These are phyloP conservation scores for Claviceps africana DNA, from an alignment of 2,329 filamentous ascomycete genomes.

Conservation along the genomic window DNA sequence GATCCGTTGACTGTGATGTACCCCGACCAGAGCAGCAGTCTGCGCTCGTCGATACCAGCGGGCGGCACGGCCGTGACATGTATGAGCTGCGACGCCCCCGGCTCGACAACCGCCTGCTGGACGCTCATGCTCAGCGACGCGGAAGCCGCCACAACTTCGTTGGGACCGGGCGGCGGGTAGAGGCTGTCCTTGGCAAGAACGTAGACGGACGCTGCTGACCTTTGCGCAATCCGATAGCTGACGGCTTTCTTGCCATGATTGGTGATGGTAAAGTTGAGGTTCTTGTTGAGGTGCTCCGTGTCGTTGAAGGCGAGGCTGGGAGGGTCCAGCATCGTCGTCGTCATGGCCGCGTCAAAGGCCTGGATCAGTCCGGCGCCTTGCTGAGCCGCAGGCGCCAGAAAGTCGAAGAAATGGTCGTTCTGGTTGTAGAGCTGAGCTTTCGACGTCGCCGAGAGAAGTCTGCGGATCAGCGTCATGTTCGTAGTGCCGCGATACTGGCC, in stretches of 20 bases:
- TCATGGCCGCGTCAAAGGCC: constrained; percentile 39
- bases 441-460: constrained; percentile 25
- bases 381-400: constrained; percentile 38
- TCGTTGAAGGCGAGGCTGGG: constrained; percentile 46
- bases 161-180: constrained; percentile 25
- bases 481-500: constrained; percentile 29
- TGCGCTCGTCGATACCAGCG: constrained; percentile 19
- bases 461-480: constrained; percentile 28
- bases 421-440: constrained; percentile 30
- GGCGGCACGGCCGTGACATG: constrained; percentile 18
- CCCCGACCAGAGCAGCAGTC: constrained; percentile 28
- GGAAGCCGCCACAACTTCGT: constrained; percentile 22
- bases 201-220: constrained; percentile 35
- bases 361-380: constrained; percentile 33
- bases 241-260: constrained; percentile 34
- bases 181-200: constrained; percentile 21
- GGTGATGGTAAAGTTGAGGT: constrained; percentile 34
- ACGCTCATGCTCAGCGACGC: constrained; percentile 14
- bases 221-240: constrained; percentile 35
- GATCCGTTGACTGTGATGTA: constrained; percentile 25
- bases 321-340: constrained; percentile 34
- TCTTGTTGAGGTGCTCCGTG: constrained; percentile 19
- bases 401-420: constrained; percentile 14
- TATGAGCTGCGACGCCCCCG: background rate
- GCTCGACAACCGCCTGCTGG: background rate